Evolutionary conservation across 805 yeast species (phyloP), one percentile per base, ranked within the genome.

Genomic region (Candida railenensis): DNA sequence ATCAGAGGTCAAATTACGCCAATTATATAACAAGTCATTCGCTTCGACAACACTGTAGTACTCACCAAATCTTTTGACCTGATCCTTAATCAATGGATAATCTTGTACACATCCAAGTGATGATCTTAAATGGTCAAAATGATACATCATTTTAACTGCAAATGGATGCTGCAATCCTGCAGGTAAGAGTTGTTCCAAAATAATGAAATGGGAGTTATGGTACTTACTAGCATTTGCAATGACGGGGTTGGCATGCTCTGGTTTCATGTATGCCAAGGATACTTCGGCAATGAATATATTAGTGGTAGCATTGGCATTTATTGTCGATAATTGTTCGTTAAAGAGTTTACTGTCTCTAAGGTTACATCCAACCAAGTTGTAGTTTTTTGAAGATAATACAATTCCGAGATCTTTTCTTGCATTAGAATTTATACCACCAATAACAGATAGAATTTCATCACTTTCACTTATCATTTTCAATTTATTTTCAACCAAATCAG

Each of bases 221-320:
- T 80, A 63, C 2, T 66, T 58, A 3, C 83, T 67, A 2, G 81
- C 68, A 51, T 72, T 65, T 21, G 63, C 52, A 32, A 88, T 79
- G 5, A 88, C 76, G 2, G 74, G 71, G 57, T 88, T 83, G 4
- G 95, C 89, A 46, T 74, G 71, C 33, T 72, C 73, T 11, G 86
- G 83, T 34, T 74, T 69, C 94, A 88, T 87, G 60, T 87, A 88
- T 0, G 92, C 90, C 46, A 88, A 64, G 0, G 95, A 87, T 3
- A 88, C 95, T 60, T 87, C 96, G 1, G 95, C 92, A 34, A 89
- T 73, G 57, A 85, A 88, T 2, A 87, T 71, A 40, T 75, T 80
- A 3, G 76, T 65, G 2, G 71, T 57, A 37, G 59, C 52, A 50
- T 9, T 62, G 41, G 8, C 73, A 52, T 2, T 46, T 22, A 3